Conservation (phyloP, 2,329 filamentous ascomycete genomes). For the Fusarium newnesense region DNA sequence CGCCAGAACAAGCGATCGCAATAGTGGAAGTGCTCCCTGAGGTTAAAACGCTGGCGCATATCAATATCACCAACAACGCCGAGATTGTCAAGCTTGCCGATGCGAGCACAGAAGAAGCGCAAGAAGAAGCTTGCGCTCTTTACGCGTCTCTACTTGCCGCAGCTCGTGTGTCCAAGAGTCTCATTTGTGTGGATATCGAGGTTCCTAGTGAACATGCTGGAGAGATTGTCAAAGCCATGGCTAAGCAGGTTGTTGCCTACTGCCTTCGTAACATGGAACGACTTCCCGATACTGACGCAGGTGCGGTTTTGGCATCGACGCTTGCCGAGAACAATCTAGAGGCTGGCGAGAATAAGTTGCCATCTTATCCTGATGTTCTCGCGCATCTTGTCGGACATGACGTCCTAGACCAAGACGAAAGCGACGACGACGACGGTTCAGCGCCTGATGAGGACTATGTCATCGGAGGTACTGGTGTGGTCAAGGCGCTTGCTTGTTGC, state of each 20-base stretch:
- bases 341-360: conserved; percentile 42
- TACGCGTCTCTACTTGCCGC: conserved; percentile 93
- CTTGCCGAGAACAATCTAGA: conserved; percentile 52
- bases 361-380: conserved; percentile 79
- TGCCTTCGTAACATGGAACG: conserved; percentile 91
- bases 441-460: conserved; percentile 94
- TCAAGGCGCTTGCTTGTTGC: conserved; percentile 92
- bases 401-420: conserved; percentile 58
- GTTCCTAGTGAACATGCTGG: conserved; percentile 83
- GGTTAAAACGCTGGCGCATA: conserved; percentile 80
- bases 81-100: conserved; percentile 76
- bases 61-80: conserved; percentile 87
- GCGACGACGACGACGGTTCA: conserved; percentile 70
- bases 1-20: conserved; percentile 88
- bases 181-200: conserved; percentile 93
- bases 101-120: conserved; percentile 79
- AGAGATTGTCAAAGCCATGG: conserved; percentile 90
- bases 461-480: conserved; percentile 93
- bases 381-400: conserved; percentile 86
- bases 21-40: conserved; percentile 92
- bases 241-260: conserved; percentile 94
- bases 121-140: conserved; percentile 93
- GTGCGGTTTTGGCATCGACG: conserved; percentile 57
- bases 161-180: conserved; percentile 80
- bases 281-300: conserved; percentile 73